Evolutionary conservation across 148 eudicot genomes (phyloP).

Genomic region (Oxyria digyna): DNA sequence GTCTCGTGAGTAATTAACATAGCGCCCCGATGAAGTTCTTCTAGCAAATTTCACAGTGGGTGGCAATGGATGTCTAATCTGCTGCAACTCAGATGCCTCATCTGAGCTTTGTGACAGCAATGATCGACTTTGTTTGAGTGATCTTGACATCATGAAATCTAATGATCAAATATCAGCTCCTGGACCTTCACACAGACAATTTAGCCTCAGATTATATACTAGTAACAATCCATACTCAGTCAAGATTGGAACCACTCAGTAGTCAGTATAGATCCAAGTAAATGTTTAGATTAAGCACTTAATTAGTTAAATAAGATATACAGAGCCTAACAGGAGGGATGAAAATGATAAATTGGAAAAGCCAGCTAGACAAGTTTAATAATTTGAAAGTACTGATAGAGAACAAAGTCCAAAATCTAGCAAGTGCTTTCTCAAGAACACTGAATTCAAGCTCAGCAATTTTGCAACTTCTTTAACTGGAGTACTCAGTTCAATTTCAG

Average conservation of each 20-base stretch:
- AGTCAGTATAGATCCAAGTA: background rate
- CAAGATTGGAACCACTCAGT: background rate
- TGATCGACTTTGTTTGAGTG: slow-evolving; percentile 57
- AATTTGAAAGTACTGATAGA: background rate
- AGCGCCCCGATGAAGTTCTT: slow-evolving; percentile 64
- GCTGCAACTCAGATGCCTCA: slow-evolving; percentile 35
- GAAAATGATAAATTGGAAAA: background rate
- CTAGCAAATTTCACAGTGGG: slow-evolving; percentile 52
- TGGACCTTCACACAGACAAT: slow-evolving; percentile 6
- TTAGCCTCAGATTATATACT: background rate
- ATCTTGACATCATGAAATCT: slow-evolving; percentile 44
- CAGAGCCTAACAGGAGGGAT: no score
- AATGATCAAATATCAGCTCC: slow-evolving; percentile 5
- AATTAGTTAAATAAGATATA: background rate
- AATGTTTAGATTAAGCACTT: background rate
- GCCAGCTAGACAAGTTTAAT: background rate
- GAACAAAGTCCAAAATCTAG: background rate
- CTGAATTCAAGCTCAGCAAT: background rate
- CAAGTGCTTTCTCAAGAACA: background rate
- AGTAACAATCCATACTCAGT: background rate
- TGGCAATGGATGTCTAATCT: slow-evolving; percentile 43
- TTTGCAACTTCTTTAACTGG: background rate
- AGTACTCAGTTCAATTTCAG: background rate
- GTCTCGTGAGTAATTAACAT: slow-evolving; percentile 55
- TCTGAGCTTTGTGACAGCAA: slow-evolving; percentile 35